Evolutionary conservation across 768 basidiomycete genomes (phyloP), one percentile per base, ranked within the genome.

Genomic region (Lactarius evosmus): DNA sequence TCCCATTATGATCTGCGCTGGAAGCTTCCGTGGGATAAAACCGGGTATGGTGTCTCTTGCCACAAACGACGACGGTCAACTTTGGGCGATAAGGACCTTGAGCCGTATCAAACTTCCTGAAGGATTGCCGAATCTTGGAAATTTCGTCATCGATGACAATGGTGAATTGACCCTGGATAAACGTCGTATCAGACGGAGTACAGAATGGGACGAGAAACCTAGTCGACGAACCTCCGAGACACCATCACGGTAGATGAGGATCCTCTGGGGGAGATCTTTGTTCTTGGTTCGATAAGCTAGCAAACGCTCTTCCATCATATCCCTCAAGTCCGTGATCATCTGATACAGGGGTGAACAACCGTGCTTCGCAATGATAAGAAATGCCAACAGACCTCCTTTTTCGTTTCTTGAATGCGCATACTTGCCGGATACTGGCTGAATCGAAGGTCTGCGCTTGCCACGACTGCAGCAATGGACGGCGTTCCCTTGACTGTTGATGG

Each of bases 231-330:
- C 89, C 76, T 92, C 90, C 2, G 89, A 91, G 32, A 93, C 89
- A 55, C 91, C 91, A 71, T 93, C 91, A 8, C 82, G 77, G 68
- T 82, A 84, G n/a, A 84, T 79, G n/a, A 84, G 60, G 54, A 84
- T 63, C 22, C 83, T 79, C 4, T 71, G 66, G 4, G 83, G 83
- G 22, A 84, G 74, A 25, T 72, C 74, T 2, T 56, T 69, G 56
- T 75, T 79, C 58, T 66, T 75, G 30, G 60, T 66, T 46, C 74
- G 68, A 74, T 75, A 85, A n/a, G 75, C 70, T 19, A 72, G 69
- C 27, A 84, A 66, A 25, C 83, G 75, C 49, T 78, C 79, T 16
- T 76, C 63, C 77, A 85, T 81, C 83, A 84, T 85, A 7, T 69
- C 64, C 27, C 70, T 70, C 25, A 84, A 74, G 32, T 82, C 80